These are phyloP conservation scores for Sclerotinia glacialis DNA, from an alignment of 2,329 filamentous ascomycete genomes.

Conservation along the genomic window DNA sequence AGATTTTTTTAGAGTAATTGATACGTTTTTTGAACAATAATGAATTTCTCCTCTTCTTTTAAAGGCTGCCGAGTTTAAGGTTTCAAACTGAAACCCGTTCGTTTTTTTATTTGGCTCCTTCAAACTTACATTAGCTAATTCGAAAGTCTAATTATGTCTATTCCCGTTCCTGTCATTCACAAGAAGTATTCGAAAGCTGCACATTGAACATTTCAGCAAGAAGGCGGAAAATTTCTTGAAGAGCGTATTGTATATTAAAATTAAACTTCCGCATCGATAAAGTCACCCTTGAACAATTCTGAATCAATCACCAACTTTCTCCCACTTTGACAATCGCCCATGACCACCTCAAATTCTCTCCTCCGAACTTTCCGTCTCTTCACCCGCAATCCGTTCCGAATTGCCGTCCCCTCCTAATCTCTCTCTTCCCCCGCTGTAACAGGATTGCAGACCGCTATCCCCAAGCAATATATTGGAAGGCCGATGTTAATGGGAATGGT, in stretches of 20 bases:
- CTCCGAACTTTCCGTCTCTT: not conserved
- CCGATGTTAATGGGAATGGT: not conserved
- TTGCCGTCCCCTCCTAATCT: not conserved
- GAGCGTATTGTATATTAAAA: not conserved
- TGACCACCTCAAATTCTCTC: not conserved
- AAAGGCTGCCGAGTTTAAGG: no score
- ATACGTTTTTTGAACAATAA: not conserved
- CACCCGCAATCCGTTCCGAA: no score
- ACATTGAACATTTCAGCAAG: no score
- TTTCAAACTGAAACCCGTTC: no score
- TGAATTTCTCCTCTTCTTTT: no score
- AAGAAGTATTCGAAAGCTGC: no score
- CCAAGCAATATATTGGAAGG: not conserved
- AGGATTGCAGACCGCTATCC: slow-evolving; percentile 5
- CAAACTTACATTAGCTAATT: no score
- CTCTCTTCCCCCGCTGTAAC: not conserved
- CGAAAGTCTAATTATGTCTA: no score
- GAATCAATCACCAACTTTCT: not conserved
- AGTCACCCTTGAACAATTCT: no score
- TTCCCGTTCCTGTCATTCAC: no score
- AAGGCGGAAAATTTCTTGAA: no score
- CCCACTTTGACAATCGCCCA: not conserved
- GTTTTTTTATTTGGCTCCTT: no score
- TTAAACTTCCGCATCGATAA: not conserved
- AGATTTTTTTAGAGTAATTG: not conserved